A percentile compares a stretch with the other conserved stretches of the same genome.
Conservation (phyloP, 257 asterid species). For the Solanum ossicruentum region DNA sequence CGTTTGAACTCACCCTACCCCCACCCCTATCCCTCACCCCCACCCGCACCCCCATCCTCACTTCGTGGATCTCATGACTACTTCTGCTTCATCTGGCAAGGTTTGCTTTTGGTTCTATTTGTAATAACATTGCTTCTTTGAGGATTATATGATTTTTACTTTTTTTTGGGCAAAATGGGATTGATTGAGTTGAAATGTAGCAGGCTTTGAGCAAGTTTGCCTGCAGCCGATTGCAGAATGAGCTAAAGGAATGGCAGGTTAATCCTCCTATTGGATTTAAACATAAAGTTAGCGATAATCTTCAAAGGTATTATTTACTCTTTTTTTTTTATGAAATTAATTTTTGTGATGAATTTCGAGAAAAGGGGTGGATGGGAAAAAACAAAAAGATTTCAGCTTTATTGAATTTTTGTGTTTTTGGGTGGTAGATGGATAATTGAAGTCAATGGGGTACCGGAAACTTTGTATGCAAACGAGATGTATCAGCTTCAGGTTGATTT, state of each 20-base stretch:
- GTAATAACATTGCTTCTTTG: neutral
- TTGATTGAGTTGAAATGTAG: neutral
- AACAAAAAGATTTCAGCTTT: neutral
- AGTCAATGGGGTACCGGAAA: constrained; percentile 38
- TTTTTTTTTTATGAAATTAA: neutral
- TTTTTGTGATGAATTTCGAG: neutral
- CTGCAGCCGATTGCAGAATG: constrained; percentile 87
- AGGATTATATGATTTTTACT: neutral
- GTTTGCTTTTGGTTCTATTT: neutral
- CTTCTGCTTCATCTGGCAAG: constrained; percentile 17
- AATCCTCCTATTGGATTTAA: constrained; percentile 89
- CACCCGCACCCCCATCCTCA: neutral
- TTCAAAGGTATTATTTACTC: constrained; percentile 42
- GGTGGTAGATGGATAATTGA: constrained; percentile 33
- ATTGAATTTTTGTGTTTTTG: neutral
- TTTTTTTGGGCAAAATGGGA: neutral
- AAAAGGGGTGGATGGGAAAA: neutral
- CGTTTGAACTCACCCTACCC: neutral
- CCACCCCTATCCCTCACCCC: too few relatives aligned
- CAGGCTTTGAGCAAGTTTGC: constrained; percentile 98
- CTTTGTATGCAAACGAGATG: constrained; percentile 28
- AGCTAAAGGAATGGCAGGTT: constrained; percentile 93
- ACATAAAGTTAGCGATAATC: constrained; percentile 83
- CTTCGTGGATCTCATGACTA: constrained; percentile 3
- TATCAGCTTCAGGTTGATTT: constrained; percentile 44